Conservation (phyloP, 1,284 basidiomycete species). For the Ganoderma meredithae region DNA sequence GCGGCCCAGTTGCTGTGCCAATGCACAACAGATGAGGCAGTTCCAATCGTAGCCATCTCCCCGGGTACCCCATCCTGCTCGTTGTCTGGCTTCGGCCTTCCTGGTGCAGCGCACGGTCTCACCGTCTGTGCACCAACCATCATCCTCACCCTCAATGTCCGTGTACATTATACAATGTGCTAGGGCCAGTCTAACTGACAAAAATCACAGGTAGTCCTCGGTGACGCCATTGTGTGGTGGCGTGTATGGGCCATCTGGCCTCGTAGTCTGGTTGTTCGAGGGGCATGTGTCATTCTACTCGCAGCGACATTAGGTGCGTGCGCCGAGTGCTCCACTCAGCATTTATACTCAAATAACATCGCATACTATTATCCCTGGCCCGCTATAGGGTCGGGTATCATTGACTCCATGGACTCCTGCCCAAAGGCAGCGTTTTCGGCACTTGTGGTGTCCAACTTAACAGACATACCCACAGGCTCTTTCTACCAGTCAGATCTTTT, state of each 20-base stretch:
- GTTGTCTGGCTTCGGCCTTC: neutral
- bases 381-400: neutral
- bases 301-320: too few species aligned
- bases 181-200: too few species aligned
- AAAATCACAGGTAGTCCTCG: too few species aligned
- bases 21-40: neutral
- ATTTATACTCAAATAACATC: too few species aligned
- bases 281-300: too few species aligned
- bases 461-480: neutral
- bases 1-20: neutral
- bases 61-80: neutral
- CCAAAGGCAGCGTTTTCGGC: neutral
- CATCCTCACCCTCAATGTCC: constrained; percentile 4
- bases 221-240: too few species aligned
- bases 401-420: neutral
- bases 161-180: neutral
- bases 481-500: neutral
- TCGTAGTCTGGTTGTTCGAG: too few species aligned
- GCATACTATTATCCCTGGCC: too few species aligned
- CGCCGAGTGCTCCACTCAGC: too few species aligned
- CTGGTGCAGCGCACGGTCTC: neutral
- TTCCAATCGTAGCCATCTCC: neutral
- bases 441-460: neutral
- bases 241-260: too few species aligned
- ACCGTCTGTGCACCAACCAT: constrained; percentile 4